phyloP scores from a whole-genome alignment of 2,329 filamentous ascomycete species.

The Dothiorella sarmentorum region DNA sequence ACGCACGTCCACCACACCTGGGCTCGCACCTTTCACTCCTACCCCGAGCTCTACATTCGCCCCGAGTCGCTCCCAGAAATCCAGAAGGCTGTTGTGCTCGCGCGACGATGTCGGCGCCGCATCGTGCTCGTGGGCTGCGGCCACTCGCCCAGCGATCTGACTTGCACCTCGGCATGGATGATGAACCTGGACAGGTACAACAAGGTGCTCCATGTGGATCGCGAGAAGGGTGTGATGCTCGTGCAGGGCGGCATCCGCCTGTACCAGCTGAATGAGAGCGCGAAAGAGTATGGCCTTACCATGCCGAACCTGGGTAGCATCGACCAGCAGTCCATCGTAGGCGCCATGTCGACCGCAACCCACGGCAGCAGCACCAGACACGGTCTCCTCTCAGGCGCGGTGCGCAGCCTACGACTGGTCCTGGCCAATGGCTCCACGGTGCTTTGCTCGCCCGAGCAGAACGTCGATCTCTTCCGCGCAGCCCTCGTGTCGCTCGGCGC shows the following conservation, averaged over 20 bases:
- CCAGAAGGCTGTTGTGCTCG: slow-evolving; percentile 76
- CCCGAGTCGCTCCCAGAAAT: slow-evolving; percentile 77
- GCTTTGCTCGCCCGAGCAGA: slow-evolving; percentile 63
- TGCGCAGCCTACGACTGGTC: slow-evolving; percentile 73
- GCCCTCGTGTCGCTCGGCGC: slow-evolving; percentile 84
- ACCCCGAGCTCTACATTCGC: slow-evolving; percentile 86
- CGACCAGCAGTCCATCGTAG: slow-evolving; percentile 87
- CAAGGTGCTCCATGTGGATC: slow-evolving; percentile 67
- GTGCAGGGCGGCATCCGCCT: slow-evolving; percentile 89
- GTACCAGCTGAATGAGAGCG: slow-evolving; percentile 66
- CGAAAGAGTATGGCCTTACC: slow-evolving; percentile 73
- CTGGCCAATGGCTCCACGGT: slow-evolving; percentile 74
- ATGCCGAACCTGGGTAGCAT: slow-evolving; percentile 94
- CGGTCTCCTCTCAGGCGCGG: slow-evolving; percentile 77
- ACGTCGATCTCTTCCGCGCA: slow-evolving; percentile 79
- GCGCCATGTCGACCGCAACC: slow-evolving; percentile 88
- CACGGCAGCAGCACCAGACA: slow-evolving; percentile 85
- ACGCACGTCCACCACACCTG: slow-evolving; percentile 84
- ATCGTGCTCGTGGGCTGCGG: slow-evolving; percentile 84
- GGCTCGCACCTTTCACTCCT: slow-evolving; percentile 87
- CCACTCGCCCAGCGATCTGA: slow-evolving; percentile 88
- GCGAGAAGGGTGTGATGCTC: slow-evolving; percentile 62
- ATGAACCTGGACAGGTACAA: slow-evolving; percentile 86
- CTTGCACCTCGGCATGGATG: slow-evolving; percentile 91
- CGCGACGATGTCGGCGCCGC: slow-evolving; percentile 74